Evolutionary conservation across 768 basidiomycete species (phyloP), one percentile per base, ranked within the genome.

Genomic region (Amanita inopinata): DNA sequence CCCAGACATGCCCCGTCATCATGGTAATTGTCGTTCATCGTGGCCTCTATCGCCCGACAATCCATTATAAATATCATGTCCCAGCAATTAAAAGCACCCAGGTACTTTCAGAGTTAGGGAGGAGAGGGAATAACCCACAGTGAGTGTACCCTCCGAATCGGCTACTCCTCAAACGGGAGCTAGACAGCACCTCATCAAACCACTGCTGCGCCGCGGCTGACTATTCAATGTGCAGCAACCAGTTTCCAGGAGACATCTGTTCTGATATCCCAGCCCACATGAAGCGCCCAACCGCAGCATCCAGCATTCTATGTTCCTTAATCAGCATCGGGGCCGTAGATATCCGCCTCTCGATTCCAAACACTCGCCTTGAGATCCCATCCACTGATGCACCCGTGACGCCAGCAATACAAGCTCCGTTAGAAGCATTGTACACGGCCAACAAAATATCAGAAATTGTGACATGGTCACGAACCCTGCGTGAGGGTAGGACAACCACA

Each of bases 211-310:
- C n/a, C n/a, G 18, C 30, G 23, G 22, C 23, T n/a, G 9, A 7
- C 14, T 20, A 42, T 33, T 42, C 41, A 23, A 42, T 34, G 14
- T 42, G 41, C 33, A 42, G 14, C 14, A 42, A 23, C 41, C 41
- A 42, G 32, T 34, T 18, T 6, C 32, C 22, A 6, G 41, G 22
- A 8, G 20, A 20, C 8, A 8, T 20, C 20, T 42, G 22, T 33
- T 42, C 41, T 5, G 41, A 42, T 14, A 42, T 19, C 8, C 41
- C 41, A 23, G 32, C 31, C 41, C 41, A 42, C 17, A 4, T 34
- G 20, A 11, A 34, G 12, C 41, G 33, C 18, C 22, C 23, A 11
- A 17, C 9, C 1, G 14, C 8, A 9, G 20, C 1, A 11, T 4
- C 5, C 11, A 10, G 24, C 15, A 25, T 14, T 8, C 25, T 28